phyloP scores from a whole-genome alignment of 1,139 yeast species.

The Zygosaccharomyces pseudobailii region DNA sequence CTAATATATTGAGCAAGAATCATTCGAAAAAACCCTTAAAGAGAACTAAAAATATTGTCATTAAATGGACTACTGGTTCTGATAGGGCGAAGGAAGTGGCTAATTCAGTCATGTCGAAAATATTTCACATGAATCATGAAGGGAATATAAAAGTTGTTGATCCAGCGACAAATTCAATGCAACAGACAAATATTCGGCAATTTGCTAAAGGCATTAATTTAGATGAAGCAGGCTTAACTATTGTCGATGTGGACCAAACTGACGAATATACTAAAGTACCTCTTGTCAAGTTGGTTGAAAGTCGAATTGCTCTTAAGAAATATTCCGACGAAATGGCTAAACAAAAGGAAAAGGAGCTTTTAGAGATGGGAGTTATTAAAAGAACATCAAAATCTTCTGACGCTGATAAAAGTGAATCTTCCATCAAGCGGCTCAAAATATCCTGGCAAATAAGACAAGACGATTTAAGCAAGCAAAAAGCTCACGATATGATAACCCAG shows the following conservation, averaged over 20 bases:
- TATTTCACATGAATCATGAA: constrained; percentile 22
- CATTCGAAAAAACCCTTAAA: background rate
- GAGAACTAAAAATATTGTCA: constrained; percentile 12
- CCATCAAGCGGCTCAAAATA: constrained; percentile 38
- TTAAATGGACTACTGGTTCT: constrained; percentile 30
- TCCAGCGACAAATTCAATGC: constrained; percentile 18
- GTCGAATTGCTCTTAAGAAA: constrained; percentile 35
- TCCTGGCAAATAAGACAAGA: constrained; percentile 43
- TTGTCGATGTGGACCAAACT: constrained; percentile 24
- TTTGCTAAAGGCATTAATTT: constrained; percentile 28
- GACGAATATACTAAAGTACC: constrained; percentile 23
- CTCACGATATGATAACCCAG: constrained; percentile 39
- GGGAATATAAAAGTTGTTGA: constrained; percentile 27
- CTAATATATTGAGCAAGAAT: background rate
- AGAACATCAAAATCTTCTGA: constrained; percentile 16
- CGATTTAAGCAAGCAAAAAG: constrained; percentile 42
- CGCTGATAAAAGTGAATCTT: constrained; percentile 28
- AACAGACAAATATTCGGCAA: constrained; percentile 19
- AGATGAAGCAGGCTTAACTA: constrained; percentile 20
- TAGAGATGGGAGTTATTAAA: constrained; percentile 23
- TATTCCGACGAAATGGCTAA: constrained; percentile 40
- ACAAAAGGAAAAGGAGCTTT: constrained; percentile 32
- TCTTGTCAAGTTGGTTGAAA: constrained; percentile 37
- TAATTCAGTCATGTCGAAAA: constrained; percentile 17
- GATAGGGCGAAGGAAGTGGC: constrained; percentile 31